These are phyloP conservation scores for Pseudogymnoascus sp. DNA, from an alignment of 2,329 filamentous ascomycete species.

Conservation along the genomic window DNA sequence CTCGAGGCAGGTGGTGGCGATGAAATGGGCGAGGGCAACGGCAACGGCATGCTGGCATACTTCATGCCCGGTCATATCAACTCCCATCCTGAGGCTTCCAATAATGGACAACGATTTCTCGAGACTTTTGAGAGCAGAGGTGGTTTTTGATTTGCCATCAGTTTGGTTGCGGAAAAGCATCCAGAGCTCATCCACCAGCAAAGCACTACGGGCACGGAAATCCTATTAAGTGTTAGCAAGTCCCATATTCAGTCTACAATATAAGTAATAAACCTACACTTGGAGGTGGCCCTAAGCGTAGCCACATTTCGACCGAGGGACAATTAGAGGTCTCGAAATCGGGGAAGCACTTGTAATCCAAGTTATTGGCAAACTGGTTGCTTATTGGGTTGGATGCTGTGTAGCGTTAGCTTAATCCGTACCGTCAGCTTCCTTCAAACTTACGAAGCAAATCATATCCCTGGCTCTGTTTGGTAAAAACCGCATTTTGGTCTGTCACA, in stretches of 20 bases:
- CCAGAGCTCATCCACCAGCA: background rate
- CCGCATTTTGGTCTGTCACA: slow-evolving; percentile 16
- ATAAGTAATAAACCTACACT: slow-evolving; percentile 17
- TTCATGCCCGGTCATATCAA: background rate
- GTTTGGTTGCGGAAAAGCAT: slow-evolving; percentile 1
- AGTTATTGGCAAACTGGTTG: slow-evolving; percentile 19
- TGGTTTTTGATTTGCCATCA: background rate
- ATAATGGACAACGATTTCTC: background rate
- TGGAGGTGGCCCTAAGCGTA: slow-evolving; percentile 19
- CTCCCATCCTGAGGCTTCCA: background rate
- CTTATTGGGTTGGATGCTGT: background rate
- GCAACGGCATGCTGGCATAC: background rate
- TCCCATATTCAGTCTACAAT: background rate
- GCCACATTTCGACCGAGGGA: slow-evolving; percentile 20
- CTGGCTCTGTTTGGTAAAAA: slow-evolving; percentile 13
- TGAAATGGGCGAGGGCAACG: background rate
- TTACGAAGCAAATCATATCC: slow-evolving; percentile 25
- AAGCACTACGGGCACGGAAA: background rate
- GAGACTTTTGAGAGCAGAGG: background rate
- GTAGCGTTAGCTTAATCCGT: slow-evolving; percentile 12
- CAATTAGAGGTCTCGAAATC: slow-evolving; percentile 22
- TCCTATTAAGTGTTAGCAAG: background rate
- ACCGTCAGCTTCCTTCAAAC: slow-evolving; percentile 4
- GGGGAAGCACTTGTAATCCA: slow-evolving; percentile 26
- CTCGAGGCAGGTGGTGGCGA: background rate